These are phyloP conservation scores for Adansonia rubrostipa DNA, from an alignment of 441 rosid species.

Conservation along the genomic window DNA sequence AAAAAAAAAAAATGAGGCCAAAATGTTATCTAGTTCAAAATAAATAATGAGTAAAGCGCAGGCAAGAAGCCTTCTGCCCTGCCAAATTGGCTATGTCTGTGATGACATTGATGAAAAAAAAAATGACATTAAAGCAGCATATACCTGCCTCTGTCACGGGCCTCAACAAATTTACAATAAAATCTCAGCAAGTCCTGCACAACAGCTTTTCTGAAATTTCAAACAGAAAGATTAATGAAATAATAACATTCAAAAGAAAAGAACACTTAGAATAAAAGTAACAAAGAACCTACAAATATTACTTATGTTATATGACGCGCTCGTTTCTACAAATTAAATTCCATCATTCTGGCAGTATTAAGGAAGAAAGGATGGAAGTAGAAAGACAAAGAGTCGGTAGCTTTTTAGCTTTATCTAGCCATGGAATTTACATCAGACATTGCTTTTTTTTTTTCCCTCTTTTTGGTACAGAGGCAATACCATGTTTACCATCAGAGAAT, in stretches of 20 bases:
- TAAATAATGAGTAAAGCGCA: not conserved
- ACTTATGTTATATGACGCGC: not conserved
- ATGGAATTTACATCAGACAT: not conserved
- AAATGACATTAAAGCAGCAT: constrained; percentile 22
- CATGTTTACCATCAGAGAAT: not conserved
- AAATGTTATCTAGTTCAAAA: not conserved
- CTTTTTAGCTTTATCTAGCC: constrained; percentile 3
- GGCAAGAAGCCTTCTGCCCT: not conserved
- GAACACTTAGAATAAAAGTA: not conserved
- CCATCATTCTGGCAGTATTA: not conserved
- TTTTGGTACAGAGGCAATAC: not conserved
- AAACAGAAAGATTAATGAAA: constrained; percentile 21
- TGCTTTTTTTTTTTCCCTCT: not conserved
- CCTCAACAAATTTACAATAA: constrained; percentile 73
- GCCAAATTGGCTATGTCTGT: not conserved
- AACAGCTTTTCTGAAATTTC: constrained; percentile 62
- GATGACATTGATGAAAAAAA: not conserved
- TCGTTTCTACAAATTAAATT: not conserved
- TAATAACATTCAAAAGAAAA: not conserved
- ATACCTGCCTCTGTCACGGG: constrained; percentile 83
- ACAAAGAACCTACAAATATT: not conserved
- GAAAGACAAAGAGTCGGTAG: not conserved
- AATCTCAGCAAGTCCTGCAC: constrained; percentile 96
- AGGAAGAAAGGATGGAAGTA: not conserved
- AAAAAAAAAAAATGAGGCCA: not conserved